Evolutionary conservation across 805 yeast species (phyloP).

Genomic region (Candida dendrica): DNA sequence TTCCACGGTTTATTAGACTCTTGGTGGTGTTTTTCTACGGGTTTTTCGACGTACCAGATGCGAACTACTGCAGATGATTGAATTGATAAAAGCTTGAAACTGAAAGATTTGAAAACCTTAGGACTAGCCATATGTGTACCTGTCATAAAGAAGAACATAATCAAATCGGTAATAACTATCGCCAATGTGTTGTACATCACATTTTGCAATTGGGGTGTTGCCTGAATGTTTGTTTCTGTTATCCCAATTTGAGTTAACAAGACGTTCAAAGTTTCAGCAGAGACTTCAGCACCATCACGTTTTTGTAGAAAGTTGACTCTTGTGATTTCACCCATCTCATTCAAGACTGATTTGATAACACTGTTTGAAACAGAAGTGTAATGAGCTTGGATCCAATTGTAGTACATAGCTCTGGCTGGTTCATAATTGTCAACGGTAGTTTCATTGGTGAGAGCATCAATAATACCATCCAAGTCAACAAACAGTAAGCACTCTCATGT

Average conservation of each 20-base stretch:
- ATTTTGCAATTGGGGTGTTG: not conserved
- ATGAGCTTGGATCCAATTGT: not conserved
- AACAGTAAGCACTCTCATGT: no score
- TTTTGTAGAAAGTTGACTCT: not conserved
- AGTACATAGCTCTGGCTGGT: not conserved
- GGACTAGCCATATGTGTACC: constrained; percentile 26
- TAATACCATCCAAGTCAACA: no score
- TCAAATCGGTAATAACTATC: not conserved
- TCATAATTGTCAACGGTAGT: not conserved
- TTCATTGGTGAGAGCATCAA: not conserved
- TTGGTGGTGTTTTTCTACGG: no score
- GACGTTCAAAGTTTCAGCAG: not conserved
- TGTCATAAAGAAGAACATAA: not conserved
- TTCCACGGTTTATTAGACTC: no score
- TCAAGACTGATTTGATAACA: not conserved
- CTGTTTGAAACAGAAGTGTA: not conserved
- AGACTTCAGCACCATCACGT: not conserved
- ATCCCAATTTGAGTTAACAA: not conserved
- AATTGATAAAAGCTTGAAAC: constrained; percentile 91
- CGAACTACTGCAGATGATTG: no score
- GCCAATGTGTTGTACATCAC: not conserved
- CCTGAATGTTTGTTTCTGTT: not conserved
- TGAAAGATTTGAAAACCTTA: constrained; percentile 88
- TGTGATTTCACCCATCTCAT: no score
- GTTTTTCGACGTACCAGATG: no score